phyloP scores from a whole-genome alignment of 106 monocot genomes.

The Dendrobium chrysotoxum region DNA sequence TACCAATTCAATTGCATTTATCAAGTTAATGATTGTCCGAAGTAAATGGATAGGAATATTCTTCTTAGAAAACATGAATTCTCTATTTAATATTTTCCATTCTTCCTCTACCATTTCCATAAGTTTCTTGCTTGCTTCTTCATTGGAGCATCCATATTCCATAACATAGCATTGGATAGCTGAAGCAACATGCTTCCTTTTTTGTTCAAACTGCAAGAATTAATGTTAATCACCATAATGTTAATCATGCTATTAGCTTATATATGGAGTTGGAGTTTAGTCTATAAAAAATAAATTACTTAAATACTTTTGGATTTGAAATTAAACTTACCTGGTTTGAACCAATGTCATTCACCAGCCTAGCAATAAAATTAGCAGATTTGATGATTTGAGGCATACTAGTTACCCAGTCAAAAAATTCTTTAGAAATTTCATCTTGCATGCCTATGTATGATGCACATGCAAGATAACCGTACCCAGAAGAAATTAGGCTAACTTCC shows the following conservation, averaged over 20 bases:
- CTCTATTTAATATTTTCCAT: neutral
- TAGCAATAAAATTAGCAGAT: neutral
- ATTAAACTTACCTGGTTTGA: neutral
- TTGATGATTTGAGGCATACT: neutral
- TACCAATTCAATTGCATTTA: neutral
- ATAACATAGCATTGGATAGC: neutral
- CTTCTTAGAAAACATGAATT: neutral
- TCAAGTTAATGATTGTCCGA: neutral
- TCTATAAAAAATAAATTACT: neutral
- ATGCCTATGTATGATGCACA: neutral
- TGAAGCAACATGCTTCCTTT: conserved; percentile 9
- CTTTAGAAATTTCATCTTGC: neutral
- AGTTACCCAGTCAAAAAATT: neutral
- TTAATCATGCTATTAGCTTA: neutral
- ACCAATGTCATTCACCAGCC: neutral
- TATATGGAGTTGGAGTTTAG: too few species aligned
- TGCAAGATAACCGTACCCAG: neutral
- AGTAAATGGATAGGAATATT: neutral
- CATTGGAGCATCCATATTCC: too few species aligned
- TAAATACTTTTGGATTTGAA: neutral
- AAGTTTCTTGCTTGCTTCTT: neutral
- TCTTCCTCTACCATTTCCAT: neutral
- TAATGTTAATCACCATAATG: neutral
- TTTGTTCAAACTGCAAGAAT: conserved; percentile 4
- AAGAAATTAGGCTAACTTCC: too few species aligned